These are phyloP conservation scores for Lycium ferocissimum DNA, from an alignment of 257 asterid species.

Conservation along the genomic window DNA sequence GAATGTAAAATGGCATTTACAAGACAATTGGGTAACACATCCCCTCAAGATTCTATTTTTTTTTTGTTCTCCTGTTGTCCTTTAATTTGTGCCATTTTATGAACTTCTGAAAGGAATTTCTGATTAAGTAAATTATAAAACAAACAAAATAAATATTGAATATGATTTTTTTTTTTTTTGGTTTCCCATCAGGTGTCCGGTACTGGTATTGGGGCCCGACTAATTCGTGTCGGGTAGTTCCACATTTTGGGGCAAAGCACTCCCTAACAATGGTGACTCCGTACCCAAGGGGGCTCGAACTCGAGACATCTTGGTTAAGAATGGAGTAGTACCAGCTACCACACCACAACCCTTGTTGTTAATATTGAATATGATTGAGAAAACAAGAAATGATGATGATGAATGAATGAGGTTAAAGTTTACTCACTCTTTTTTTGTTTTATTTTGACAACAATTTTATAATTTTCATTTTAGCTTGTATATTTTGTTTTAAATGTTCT, in stretches of 20 bases:
- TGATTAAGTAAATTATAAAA: neutral
- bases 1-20: constrained; percentile 7
- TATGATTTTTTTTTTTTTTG: no score
- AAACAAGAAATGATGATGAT: neutral
- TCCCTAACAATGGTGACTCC: no score
- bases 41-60: neutral
- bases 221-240: no score
- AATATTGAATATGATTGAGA: neutral
- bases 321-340: no score
- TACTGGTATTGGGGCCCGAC: no score
- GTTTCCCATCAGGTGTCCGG: no score
- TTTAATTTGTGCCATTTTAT: neutral
- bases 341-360: no score
- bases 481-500: neutral
- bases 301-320: no score
- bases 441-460: neutral
- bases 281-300: no score
- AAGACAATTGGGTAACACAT: neutral
- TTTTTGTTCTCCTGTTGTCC: no score
- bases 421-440: neutral
- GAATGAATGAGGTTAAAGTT: neutral
- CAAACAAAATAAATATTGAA: neutral
- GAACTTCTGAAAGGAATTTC: neutral
- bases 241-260: no score
- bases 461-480: neutral